These are phyloP conservation scores for Peterozyma xylosa DNA, from an alignment of 805 yeast genomes.

Conservation along the genomic window DNA sequence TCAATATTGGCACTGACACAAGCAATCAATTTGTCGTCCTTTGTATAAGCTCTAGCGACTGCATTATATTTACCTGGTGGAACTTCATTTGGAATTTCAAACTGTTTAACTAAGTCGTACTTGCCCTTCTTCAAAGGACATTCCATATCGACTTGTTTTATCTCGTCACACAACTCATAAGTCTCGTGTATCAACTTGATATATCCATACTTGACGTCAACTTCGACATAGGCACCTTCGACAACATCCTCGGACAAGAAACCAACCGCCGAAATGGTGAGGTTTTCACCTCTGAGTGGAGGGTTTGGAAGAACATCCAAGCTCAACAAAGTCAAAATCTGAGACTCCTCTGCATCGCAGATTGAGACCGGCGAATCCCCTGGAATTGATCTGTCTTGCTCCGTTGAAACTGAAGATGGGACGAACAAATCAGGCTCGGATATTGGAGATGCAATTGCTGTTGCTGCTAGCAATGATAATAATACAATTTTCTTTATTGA, in stretches of 20 bases:
- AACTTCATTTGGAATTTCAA: constrained; percentile 82
- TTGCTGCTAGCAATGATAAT: background rate
- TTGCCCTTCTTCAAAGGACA: constrained; percentile 78
- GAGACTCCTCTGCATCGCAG: constrained; percentile 63
- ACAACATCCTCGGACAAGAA: constrained; percentile 42
- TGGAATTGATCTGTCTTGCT: constrained; percentile 60
- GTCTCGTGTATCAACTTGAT: constrained; percentile 83
- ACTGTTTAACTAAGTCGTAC: constrained; percentile 58
- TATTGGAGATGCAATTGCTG: background rate
- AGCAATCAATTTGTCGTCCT: constrained; percentile 71
- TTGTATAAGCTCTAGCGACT: constrained; percentile 83
- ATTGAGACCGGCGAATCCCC: constrained; percentile 82
- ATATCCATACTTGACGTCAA: constrained; percentile 88
- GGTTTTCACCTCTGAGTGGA: constrained; percentile 76
- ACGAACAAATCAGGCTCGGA: too few species aligned
- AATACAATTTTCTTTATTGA: background rate
- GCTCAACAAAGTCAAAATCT: constrained; percentile 52
- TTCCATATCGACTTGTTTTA: constrained; percentile 71
- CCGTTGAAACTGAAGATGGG: too few species aligned
- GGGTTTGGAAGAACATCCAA: constrained; percentile 78
- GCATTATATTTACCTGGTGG: constrained; percentile 94
- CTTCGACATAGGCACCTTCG: constrained; percentile 92
- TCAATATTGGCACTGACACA: constrained; percentile 74
- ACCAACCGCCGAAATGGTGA: constrained; percentile 77
- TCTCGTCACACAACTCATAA: constrained; percentile 87